Percentiles rank a stretch among this genome's conserved stretches.
Evolutionary conservation across 139 green algal genomes (phyloP).

Genomic region (Micromonas commoda): DNA sequence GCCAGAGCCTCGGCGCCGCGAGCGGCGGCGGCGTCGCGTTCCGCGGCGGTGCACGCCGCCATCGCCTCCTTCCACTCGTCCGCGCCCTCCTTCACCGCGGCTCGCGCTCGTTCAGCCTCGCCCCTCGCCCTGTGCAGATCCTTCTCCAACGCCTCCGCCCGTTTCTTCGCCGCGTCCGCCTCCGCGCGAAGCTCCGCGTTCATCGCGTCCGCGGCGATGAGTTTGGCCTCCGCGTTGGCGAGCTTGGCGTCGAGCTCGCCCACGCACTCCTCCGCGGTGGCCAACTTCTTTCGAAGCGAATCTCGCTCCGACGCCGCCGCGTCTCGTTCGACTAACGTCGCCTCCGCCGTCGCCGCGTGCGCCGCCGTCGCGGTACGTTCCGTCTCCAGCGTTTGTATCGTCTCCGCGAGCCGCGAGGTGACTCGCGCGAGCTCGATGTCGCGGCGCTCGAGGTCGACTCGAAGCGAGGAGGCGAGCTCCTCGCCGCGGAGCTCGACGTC

Average conservation of each 20-base stretch:
- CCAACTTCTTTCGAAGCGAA: neutral
- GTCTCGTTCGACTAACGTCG: neutral
- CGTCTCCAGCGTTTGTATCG: too few relatives aligned
- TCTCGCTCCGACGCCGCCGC: neutral
- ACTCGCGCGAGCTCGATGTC: too few relatives aligned
- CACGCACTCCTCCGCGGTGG: neutral
- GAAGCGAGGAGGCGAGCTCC: too few relatives aligned
- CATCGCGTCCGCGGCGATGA: neutral
- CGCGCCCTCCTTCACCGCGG: neutral
- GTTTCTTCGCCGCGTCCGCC: neutral
- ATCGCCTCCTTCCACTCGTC: neutral
- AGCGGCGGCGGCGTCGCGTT: conserved; percentile 2
- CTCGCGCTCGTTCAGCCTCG: neutral
- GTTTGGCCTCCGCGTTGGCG: neutral
- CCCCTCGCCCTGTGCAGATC: neutral
- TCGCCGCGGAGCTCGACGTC: too few relatives aligned
- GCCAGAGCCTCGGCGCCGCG: neutral
- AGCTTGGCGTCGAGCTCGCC: neutral
- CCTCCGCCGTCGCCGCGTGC: too few relatives aligned
- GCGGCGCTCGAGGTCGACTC: too few relatives aligned
- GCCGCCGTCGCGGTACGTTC: too few relatives aligned
- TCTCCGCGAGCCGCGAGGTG: too few relatives aligned
- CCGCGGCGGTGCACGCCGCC: neutral
- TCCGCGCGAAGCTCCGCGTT: neutral
- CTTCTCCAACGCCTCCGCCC: conserved; percentile 1